phyloP scores from a whole-genome alignment of 805 yeast genomes.

The Monosporozyma aerobia region DNA sequence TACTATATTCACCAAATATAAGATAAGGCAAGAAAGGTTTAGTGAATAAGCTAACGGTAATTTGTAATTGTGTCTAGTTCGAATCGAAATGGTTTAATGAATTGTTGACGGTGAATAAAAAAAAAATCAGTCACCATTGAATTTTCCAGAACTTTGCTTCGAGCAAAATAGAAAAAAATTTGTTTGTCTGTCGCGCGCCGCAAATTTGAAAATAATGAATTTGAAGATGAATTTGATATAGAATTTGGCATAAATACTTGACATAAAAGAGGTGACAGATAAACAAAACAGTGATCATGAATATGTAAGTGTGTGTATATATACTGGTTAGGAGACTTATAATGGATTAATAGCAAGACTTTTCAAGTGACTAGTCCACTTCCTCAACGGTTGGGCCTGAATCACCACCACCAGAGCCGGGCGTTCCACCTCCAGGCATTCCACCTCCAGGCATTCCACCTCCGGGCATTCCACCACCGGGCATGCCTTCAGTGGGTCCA shows the following conservation, averaged over 20 bases:
- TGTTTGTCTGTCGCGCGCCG: not conserved
- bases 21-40: not conserved
- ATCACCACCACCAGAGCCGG: conserved; percentile 20
- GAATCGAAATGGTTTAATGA: not conserved
- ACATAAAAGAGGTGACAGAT: not conserved
- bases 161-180: not conserved
- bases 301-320: not conserved
- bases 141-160: not conserved
- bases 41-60: not conserved
- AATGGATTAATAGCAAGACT: not conserved
- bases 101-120: not conserved
- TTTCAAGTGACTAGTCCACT: conserved; percentile 42
- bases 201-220: not conserved
- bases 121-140: not conserved
- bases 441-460: conserved; percentile 43
- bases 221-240: not conserved
- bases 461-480: conserved; percentile 33
- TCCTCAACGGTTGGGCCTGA: conserved; percentile 73
- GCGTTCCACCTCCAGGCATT: conserved; percentile 43
- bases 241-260: not conserved
- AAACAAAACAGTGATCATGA: not conserved
- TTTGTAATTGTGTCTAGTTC: not conserved
- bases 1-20: not conserved
- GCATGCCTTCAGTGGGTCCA: conserved; percentile 27
- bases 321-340: not conserved